Evolutionary conservation across 345 rosid genomes (phyloP).

Genomic region (Salix exigua): DNA sequence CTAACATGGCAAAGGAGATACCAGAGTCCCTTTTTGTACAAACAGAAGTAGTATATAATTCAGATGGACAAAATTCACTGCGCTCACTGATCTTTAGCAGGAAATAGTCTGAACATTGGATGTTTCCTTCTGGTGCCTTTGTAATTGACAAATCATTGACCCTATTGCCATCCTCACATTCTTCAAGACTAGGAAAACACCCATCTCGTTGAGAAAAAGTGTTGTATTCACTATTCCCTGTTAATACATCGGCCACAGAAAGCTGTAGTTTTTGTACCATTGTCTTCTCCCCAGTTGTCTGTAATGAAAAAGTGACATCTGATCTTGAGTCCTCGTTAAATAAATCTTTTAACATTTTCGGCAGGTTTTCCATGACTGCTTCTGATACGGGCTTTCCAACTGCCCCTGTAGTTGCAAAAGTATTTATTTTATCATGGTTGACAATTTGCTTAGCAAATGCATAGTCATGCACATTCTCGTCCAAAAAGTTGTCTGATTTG

Average conservation of each 20-base stretch:
- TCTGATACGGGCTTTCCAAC: conserved; percentile 23
- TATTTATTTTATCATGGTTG: conserved; percentile 11
- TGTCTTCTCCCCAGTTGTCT: conserved; percentile 27
- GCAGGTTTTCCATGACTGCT: conserved; percentile 25
- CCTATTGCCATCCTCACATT: not conserved
- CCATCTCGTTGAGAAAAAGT: conserved; percentile 20
- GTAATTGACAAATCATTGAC: conserved; percentile 4
- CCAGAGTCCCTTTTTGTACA: conserved; percentile 23
- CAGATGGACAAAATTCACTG: conserved; percentile 17
- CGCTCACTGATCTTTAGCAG: not conserved
- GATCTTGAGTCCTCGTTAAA: conserved; percentile 33
- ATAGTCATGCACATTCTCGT: conserved; percentile 1
- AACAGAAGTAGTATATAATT: not conserved
- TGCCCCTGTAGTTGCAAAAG: conserved; percentile 8
- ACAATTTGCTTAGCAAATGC: conserved; percentile 15
- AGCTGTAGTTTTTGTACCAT: conserved; percentile 11
- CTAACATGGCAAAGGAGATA: conserved; percentile 8
- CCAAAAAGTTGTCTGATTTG: not conserved
- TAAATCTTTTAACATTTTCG: conserved; percentile 36
- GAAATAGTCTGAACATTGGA: conserved; percentile 12
- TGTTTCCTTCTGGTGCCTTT: conserved; percentile 15
- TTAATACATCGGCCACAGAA: conserved; percentile 6
- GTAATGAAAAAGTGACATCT: conserved; percentile 16
- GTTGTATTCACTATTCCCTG: conserved; percentile 13
- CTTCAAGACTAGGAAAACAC: not conserved